phyloP scores from a whole-genome alignment of 306 rosid species.

The Astragalus glycyphyllos region DNA sequence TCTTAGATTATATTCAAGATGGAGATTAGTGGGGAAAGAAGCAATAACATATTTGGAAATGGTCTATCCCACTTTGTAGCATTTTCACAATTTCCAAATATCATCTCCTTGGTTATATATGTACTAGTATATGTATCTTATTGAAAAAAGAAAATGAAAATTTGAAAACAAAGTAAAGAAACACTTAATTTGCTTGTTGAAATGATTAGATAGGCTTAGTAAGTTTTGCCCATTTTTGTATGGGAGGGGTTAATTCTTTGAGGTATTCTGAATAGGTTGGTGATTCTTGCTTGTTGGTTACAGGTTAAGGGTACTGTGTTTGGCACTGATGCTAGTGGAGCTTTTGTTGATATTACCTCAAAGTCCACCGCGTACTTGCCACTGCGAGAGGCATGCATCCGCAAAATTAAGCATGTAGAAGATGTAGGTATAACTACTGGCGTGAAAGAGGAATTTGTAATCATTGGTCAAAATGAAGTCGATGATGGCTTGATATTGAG shows the following conservation, averaged over 20 bases:
- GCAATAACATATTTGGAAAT: no score
- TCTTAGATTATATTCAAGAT: no score
- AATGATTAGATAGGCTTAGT: neutral
- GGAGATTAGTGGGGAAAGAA: no score
- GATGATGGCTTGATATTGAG: conserved; percentile 85
- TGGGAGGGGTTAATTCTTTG: conserved; percentile 5
- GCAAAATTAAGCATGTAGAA: conserved; percentile 70
- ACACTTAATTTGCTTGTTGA: neutral
- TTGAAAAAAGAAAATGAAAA: no score
- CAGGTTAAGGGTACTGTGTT: conserved; percentile 89
- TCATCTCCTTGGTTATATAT: no score
- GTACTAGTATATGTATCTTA: no score
- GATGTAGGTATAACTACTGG: conserved; percentile 85
- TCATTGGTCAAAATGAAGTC: conserved; percentile 79
- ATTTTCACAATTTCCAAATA: no score
- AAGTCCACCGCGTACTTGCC: conserved; percentile 93
- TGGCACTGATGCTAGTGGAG: conserved; percentile 71
- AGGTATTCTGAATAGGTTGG: conserved; percentile 23
- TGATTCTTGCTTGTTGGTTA: conserved; percentile 40
- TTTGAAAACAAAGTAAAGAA: no score
- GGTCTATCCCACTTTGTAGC: no score
- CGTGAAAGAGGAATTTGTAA: conserved; percentile 76
- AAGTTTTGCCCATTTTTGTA: neutral
- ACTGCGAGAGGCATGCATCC: conserved; percentile 73
- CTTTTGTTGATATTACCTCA: conserved; percentile 82